Base-by-base conservation (phyloP, 208 protist genomes). In the Leishmania lainsoni region DNA sequence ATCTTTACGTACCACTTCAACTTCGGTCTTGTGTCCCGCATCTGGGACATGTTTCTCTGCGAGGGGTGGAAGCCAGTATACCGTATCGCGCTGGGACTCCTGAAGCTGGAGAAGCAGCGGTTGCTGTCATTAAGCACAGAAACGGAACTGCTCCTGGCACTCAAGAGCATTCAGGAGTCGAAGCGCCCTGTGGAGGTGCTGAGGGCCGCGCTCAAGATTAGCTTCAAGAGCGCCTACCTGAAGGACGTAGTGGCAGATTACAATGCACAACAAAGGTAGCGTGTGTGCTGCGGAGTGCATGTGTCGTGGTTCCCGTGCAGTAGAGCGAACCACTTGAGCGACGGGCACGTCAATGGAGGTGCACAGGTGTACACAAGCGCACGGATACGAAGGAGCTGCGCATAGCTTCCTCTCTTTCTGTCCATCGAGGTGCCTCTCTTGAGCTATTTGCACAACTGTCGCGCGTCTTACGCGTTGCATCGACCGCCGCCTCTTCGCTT, bases 11-110 rank as follows among this genome's bases (percentile, higher is more conserved):
- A 97, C 81, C 77, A 95, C 78, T 86, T 98, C 54, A 94, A 93
- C 76, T 96, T 96, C 80, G 75, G 75, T 61, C 85, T 98, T 17
- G 79, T 97, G 54, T 91, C 84, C 20, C 92, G 94, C 63, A 95
- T 98, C 52, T 97, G 94, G 93, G 95, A 98, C 85, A 95, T 96
- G 90, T 98, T 98, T 81, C 76, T 98, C 79, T 97, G 91, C 77
- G 95, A 98, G 82, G 95, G 95, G 48, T 98, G 95, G 94, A 98
- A 98, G 79, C 86, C 93, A 56, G 93, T 98, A 29, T 96, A 91
- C 81, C 94, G 95, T 61, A 80, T 97, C 29, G 93, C 93, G 1
- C 81, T 98, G 22, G 87, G 90, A 42, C 82, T 98, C n/a, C 77
- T 98, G 45, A 86, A 91, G 61, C 76, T 95, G 4, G 88, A 96